phyloP scores from a whole-genome alignment of 257 asterid genomes.

The Primulina huaijiensis region DNA sequence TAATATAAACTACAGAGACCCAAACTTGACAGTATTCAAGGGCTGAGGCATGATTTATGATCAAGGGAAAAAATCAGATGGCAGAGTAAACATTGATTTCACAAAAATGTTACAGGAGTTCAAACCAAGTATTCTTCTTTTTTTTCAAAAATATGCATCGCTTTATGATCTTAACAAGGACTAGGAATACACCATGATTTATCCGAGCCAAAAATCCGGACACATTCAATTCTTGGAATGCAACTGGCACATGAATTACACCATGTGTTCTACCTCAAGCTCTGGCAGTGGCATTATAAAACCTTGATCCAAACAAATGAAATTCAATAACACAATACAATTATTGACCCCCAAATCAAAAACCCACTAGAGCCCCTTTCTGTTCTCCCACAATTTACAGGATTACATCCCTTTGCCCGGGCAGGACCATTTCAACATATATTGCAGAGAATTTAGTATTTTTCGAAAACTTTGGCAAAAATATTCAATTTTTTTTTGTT shows the following conservation, averaged over 20 bases:
- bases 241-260: constrained; percentile 2
- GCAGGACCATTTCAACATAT: constrained; percentile 11
- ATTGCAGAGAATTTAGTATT: neutral
- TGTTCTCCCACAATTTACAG: constrained; percentile 16
- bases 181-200: neutral
- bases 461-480: constrained; percentile 2
- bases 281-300: neutral
- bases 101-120: too few relatives aligned
- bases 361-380: constrained; percentile 21
- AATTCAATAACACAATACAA: neutral
- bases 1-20: neutral
- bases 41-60: neutral
- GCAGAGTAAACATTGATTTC: too few relatives aligned
- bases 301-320: neutral
- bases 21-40: neutral
- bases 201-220: constrained; percentile 6
- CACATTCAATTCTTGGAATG: constrained; percentile 12
- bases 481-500: neutral
- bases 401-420: constrained; percentile 17
- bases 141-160: neutral
- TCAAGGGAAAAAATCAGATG: constrained; percentile 6
- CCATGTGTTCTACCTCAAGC: neutral
- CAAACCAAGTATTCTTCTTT: neutral
- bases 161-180: constrained; percentile 6
- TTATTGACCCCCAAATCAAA: neutral